Base-by-base conservation (phyloP, 2,329 filamentous ascomycete genomes). In the Didymella segeticola region DNA sequence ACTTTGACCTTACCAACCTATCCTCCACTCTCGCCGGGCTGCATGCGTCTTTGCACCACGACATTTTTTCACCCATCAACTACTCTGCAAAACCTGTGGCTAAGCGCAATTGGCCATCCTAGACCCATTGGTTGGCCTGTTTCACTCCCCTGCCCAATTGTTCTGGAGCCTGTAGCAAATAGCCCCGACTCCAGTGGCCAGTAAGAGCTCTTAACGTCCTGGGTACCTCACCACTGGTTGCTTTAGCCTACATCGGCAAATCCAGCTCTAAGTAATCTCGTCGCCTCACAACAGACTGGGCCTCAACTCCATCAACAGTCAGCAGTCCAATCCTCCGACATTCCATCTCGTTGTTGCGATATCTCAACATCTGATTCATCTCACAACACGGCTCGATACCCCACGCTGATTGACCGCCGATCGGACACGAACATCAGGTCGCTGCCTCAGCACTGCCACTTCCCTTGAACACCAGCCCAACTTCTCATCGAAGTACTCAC, bases 71-170 rank as follows among this genome's bases (percentile, higher is more conserved):
- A 60, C 62, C n/a, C 51, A 55, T 66, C 62, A 53, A 60, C 50
- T 56, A 41, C 53, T 63, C 47, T 64, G 56, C 61, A 64, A 63
- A 62, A 29, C 57, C 62, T 69, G 72, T 72, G 72, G 72, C 71
- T 72, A 68, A 71, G 66, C 68, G 64, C 64, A 62, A 57, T 60
- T 67, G 59, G 62, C 61, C 59, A 66, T 63, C 55, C 64, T 57
- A 48, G 61, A 71, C 56, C 63, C 58, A 73, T 74, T 74, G 72
- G 72, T 66, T 64, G 64, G 62, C 63, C 60, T 71, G 71, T 75
- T 74, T 75, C 73, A 76, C 56, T 51, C 65, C 72, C 70, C 71
- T 72, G 71, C 57, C 63, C 57, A 62, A 58, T 66, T 62, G 64
- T 62, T 70, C 69, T 68, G 61, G 62, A 50, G 61, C 61, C 61